These are phyloP conservation scores for Decorospora gaudefroyi DNA, from an alignment of 2,329 filamentous ascomycete genomes.

Conservation along the genomic window DNA sequence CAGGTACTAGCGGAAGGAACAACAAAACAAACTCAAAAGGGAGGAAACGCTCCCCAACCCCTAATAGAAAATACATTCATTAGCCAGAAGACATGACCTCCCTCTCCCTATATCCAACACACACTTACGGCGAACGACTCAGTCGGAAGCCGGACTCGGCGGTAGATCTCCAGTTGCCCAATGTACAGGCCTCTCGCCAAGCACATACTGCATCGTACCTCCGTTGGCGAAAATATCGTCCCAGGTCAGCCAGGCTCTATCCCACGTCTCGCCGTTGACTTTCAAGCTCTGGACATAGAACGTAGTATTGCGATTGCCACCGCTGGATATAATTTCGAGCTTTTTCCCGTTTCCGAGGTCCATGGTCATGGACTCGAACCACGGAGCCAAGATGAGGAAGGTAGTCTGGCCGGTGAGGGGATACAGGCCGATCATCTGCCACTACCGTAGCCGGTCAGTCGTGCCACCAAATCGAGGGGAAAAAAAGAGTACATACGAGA, in stretches of 20 bases:
- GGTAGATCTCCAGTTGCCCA: slow-evolving; percentile 66
- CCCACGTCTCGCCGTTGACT: slow-evolving; percentile 67
- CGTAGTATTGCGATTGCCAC: slow-evolving; percentile 53
- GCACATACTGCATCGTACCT: slow-evolving; percentile 65
- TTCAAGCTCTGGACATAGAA: slow-evolving; percentile 68
- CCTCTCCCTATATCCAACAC: no score
- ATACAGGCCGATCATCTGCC: slow-evolving; percentile 43
- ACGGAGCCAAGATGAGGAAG: slow-evolving; percentile 61
- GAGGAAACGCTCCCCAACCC: no score
- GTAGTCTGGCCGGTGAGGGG: slow-evolving; percentile 67
- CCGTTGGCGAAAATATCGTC: slow-evolving; percentile 64
- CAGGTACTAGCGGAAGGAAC: no score
- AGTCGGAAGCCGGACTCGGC: slow-evolving; percentile 67
- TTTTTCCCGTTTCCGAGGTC: slow-evolving; percentile 60
- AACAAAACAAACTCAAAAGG: no score
- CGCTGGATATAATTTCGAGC: slow-evolving; percentile 51
- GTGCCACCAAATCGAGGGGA: not conserved
- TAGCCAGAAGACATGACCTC: no score
- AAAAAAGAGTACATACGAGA: slow-evolving; percentile 21
- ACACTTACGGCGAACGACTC: no score
- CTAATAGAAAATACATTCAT: no score
- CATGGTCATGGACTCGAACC: slow-evolving; percentile 59
- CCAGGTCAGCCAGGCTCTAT: slow-evolving; percentile 68
- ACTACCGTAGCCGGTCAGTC: slow-evolving; percentile 22
- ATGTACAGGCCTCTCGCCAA: slow-evolving; percentile 58